phyloP scores from a whole-genome alignment of 805 yeast genomes.

The Candida rishiriensis region DNA sequence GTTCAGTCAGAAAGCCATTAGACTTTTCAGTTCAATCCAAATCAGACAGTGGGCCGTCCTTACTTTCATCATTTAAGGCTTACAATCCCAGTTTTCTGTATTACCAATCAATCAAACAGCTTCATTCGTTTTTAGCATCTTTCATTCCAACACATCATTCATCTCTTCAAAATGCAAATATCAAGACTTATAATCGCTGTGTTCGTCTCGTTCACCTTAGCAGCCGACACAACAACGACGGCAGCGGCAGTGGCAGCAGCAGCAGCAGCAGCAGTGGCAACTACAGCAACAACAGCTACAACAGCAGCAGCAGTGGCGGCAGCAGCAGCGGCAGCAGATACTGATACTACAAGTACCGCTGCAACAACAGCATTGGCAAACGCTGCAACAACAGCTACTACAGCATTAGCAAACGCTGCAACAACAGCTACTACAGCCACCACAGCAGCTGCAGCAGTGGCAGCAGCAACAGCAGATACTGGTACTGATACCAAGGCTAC shows the following conservation, averaged over 20 bases:
- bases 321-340: conserved; percentile 9
- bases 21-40: no score
- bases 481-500: conserved; percentile 30
- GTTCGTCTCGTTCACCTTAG: conserved; percentile 4
- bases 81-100: not conserved
- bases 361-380: conserved; percentile 9
- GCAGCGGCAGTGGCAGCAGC: conserved; percentile 6
- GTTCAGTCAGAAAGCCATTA: no score
- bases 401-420: conserved; percentile 8
- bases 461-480: conserved; percentile 17
- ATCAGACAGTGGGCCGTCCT: no score
- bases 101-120: not conserved
- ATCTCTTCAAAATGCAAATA: conserved; percentile 6
- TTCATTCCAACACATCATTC: not conserved
- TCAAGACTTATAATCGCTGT: conserved; percentile 5
- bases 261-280: conserved; percentile 4
- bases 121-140: not conserved
- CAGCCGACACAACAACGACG: conserved; percentile 15
- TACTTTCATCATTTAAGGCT: no score
- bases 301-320: conserved; percentile 8
- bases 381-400: conserved; percentile 7
- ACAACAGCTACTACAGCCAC: conserved; percentile 3
- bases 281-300: conserved; percentile 3
- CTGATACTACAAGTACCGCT: conserved; percentile 9
- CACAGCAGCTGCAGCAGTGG: conserved; percentile 3